Evolutionary conservation across 208 protist species (phyloP), one percentile per base, ranked within the genome.

Genomic region (Crithidia fasciculata): DNA sequence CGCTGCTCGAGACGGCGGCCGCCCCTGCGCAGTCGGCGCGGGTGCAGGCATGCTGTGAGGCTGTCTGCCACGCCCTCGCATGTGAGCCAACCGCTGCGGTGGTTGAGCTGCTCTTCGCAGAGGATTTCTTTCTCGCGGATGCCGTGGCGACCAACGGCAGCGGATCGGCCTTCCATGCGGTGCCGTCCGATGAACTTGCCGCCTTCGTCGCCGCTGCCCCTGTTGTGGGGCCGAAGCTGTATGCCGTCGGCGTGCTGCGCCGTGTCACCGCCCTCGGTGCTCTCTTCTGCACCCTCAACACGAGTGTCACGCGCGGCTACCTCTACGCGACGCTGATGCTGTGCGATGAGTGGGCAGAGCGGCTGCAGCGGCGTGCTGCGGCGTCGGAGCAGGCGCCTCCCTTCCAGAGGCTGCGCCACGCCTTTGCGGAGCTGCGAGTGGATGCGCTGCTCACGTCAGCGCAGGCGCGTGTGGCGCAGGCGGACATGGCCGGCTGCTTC

Each of bases 401-500:
- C 6, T 68, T 73, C 16, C 47, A 54, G 13, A 62, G 66, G 12
- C 70, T 90, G 50, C 79, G 74, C 36, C 60, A 60, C 4, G 87
- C 84, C 9, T 72, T 96, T 72, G 66, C 82, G 65, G 91, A 94
- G 67, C 75, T 96, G 55, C 83, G 76, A 43, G 49, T 91, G 4
- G 88, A 96, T 6, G 80, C 62, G 18, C 72, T 88, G 41, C 74
- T 93, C n/a, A 82, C 81, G 58, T 78, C 91, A 43, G 76, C 91
- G 37, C 77, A 78, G 36, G 77, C 78, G 4, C 50, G 71, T 36
- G 64, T 89, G 10, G 69, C 84, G 15, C 81, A 82, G 44, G 57
- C 67, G 13, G 81, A 88, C 65, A 70, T 91, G 59, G 73, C 62
- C 2, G 60, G 81, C 61, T 62, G 80, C 44, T 86, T 90, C 39